Conservation (phyloP, 2,329 filamentous ascomycete species). For the Ceratocystis cacaofunesta region DNA sequence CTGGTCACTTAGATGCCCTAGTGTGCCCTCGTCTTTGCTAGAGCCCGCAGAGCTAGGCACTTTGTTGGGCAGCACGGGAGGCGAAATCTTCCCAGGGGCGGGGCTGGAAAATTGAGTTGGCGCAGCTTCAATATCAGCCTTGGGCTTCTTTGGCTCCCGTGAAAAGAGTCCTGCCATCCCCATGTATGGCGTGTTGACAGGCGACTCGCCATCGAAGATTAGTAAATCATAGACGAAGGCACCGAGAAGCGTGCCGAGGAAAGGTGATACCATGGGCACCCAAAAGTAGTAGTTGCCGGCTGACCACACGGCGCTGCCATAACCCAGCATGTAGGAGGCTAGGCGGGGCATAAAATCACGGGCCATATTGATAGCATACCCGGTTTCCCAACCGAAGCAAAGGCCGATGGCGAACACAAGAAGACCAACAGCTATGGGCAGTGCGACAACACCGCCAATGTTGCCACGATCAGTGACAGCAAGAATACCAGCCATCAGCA, state of each 20-base stretch:
- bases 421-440: conserved; percentile 22
- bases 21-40: not conserved
- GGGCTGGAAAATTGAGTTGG: not conserved
- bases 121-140: conserved; percentile 21
- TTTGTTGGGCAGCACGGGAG: not conserved
- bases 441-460: conserved; percentile 37
- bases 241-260: conserved; percentile 47
- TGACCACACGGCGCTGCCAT: conserved; percentile 51
- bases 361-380: conserved; percentile 60
- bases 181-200: conserved; percentile 52
- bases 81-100: not conserved
- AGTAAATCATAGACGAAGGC: conserved; percentile 53
- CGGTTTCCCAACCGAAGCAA: conserved; percentile 63
- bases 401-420: conserved; percentile 59
- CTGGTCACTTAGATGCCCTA: not conserved
- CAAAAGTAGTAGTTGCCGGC: conserved; percentile 59
- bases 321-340: conserved; percentile 52
- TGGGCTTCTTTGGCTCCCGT: conserved; percentile 21
- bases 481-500: conserved; percentile 59
- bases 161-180: conserved; percentile 40
- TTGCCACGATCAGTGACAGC: conserved; percentile 46
- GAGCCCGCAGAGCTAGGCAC: not conserved
- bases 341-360: conserved; percentile 57
- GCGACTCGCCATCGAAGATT: conserved; percentile 55
- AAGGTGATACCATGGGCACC: conserved; percentile 61